Evolutionary conservation across 1,284 basidiomycete species (phyloP), one percentile per base, ranked within the genome.

Genomic region (Melampsora larici-populina): DNA sequence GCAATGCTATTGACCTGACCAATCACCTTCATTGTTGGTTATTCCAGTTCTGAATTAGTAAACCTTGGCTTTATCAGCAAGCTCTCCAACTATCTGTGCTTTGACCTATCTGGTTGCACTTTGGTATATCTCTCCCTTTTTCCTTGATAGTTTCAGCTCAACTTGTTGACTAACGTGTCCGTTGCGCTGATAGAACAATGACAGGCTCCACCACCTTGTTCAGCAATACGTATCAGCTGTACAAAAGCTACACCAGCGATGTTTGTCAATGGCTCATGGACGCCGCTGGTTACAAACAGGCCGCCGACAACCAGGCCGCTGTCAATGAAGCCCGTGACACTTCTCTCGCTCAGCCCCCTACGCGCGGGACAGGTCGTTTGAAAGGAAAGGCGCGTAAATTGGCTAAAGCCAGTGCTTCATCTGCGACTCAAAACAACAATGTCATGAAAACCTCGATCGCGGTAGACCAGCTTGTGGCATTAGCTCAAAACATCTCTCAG

Each of bases 301-400:
- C 48, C 48, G 11, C 48, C 8, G 18, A 58, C 51, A 55, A 26
- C 17, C 55, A 24, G n/a, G 55, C 8, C 55, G n/a, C n/a, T 24
- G 1, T 58, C 8, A 58, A 24, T n/a, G 8, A 24, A 7, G 55
- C 21, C 5, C 3, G 15, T 29, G 55, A 29, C 29, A 21, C 43
- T 46, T 46, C 43, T 46, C 43, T 17, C 1, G 9, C 43, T 13
- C 43, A 46, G 13, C 43, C 43, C 13, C 1, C 43, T 46, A 46
- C 43, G 0, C 9, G 21, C 8, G 55, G n/a, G 55, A n/a, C n/a
- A 24, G 55, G 55, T 15, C 55, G 29, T 8, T 29, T 58, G 55
- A 58, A 58, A 58, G 55, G 55, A n/a, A 58, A 58, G 55, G 55
- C 55, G 29, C 55, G 29, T 24, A 58, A 58, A 15, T 29, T 58